Evolutionary conservation across 345 rosid species (phyloP), one percentile per base, ranked within the genome.

Genomic region (Citrus maxima): DNA sequence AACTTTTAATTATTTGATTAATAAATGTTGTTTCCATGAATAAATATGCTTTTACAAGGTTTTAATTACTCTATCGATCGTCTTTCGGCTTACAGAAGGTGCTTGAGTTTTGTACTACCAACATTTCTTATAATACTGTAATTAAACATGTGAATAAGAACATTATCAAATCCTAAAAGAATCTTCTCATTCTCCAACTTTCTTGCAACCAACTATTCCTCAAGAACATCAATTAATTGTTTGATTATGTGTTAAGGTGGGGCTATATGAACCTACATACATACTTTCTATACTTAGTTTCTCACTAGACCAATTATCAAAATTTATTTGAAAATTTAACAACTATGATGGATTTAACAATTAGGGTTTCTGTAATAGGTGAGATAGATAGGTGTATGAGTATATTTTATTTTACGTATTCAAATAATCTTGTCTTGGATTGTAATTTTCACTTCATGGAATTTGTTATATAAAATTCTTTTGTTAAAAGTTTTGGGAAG

Each of bases 181-280:
- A 83, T 81, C 82, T 79, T 84, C 83, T 77, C 73, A 34, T 67
- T 72, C 86, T 81, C 89, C 87, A 75, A 81, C 85, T 69, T 81
- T 84, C 73, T 84, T 37, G 88, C 84, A 88, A 84, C 80, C 56
- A 75, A 40, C 37, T 54, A 61, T 5, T 27, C 70, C 58, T 73
- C 35, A 73, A 61, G n/a, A 60, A 54, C 51, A 46, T 46, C 51
- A 54, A 54, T 54, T 19, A 54, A 54, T 54, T 54, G 58, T 54
- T 54, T 19, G 58, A 54, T 16, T 54, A 54, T 54, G 19, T 18
- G 22, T 1, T 5, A 54, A 19, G 58, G 58, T 54, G 22, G 7
- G 0, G 22, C 58, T 54, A 54, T 54, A 18, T 18, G 22, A 54
- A 54, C 7, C 58, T 18, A 16, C 22, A 18, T 54, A 18, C 19